Conservation (phyloP, 129 eudicot species). For the Lactuca sativa region DNA sequence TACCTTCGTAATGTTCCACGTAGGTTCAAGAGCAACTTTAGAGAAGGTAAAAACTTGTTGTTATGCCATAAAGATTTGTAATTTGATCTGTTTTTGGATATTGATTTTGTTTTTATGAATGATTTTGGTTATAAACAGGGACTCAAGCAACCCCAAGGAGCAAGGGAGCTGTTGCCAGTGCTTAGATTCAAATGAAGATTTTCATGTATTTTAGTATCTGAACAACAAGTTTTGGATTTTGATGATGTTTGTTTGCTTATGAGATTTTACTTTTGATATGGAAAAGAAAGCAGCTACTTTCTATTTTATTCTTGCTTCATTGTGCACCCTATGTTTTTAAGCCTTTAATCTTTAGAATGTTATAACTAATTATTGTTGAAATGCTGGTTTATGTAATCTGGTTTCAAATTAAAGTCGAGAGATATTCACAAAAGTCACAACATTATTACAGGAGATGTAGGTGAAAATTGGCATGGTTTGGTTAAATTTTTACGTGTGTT, state of each 20-base stretch:
- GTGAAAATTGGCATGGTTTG: too few relatives aligned
- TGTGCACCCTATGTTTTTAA: not conserved
- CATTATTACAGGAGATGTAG: too few relatives aligned
- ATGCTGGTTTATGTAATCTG: too few relatives aligned
- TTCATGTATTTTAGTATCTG: constrained; percentile 24
- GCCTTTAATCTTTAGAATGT: too few relatives aligned
- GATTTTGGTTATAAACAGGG: constrained; percentile 20
- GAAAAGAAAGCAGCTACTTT: constrained; percentile 23
- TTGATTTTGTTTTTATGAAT: not conserved
- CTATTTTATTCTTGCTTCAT: not conserved
- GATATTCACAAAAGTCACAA: too few relatives aligned
- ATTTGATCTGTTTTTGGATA: not conserved
- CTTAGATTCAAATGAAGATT: constrained; percentile 38
- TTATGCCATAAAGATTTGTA: not conserved
- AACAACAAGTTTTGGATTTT: constrained; percentile 25
- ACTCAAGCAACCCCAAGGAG: constrained; percentile 72
- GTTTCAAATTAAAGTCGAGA: too few relatives aligned
- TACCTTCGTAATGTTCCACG: constrained; percentile 64
- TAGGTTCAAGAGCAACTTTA: constrained; percentile 64
- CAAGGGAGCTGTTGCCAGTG: constrained; percentile 47
- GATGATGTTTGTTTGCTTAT: constrained; percentile 26
- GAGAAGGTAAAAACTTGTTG: constrained; percentile 44
- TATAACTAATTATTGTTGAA: too few relatives aligned
- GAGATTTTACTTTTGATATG: constrained; percentile 18
- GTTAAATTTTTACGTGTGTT: too few relatives aligned